These are phyloP conservation scores for Botrytis galanthina DNA, from an alignment of 2,329 filamentous ascomycete species.

Conservation along the genomic window DNA sequence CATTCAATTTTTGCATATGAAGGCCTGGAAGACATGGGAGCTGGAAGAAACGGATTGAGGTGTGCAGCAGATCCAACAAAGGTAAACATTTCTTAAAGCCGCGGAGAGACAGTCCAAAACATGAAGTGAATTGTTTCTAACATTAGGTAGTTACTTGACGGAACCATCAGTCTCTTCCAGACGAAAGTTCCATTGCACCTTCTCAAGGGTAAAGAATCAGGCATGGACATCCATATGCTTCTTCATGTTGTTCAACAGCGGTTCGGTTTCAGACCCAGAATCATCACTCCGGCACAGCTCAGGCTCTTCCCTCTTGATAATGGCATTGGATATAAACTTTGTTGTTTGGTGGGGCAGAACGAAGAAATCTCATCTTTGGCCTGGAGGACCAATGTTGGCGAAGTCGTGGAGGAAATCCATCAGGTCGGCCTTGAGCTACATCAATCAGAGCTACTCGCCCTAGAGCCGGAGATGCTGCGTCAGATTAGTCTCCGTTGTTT, in stretches of 20 bases:
- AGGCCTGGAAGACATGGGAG: neutral
- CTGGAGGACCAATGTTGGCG: neutral
- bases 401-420: slow-evolving; percentile 26
- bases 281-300: slow-evolving; percentile 3
- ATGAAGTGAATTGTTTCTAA: neutral
- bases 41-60: neutral
- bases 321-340: neutral
- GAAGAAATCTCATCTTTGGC: neutral
- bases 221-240: slow-evolving; percentile 4
- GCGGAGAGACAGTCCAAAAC: neutral
- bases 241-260: neutral
- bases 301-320: neutral
- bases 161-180: neutral
- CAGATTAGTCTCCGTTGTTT: slow-evolving; percentile 35
- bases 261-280: neutral
- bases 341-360: neutral
- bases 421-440: slow-evolving; percentile 37
- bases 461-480: slow-evolving; percentile 32
- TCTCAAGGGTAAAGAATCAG: slow-evolving; percentile 1
- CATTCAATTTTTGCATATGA: neutral
- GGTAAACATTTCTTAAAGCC: neutral
- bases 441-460: slow-evolving; percentile 34
- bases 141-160: neutral
- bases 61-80: neutral
- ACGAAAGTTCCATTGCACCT: neutral